Evolutionary conservation across 768 basidiomycete species (phyloP).

Genomic region (Kwoniella mangroviensis): DNA sequence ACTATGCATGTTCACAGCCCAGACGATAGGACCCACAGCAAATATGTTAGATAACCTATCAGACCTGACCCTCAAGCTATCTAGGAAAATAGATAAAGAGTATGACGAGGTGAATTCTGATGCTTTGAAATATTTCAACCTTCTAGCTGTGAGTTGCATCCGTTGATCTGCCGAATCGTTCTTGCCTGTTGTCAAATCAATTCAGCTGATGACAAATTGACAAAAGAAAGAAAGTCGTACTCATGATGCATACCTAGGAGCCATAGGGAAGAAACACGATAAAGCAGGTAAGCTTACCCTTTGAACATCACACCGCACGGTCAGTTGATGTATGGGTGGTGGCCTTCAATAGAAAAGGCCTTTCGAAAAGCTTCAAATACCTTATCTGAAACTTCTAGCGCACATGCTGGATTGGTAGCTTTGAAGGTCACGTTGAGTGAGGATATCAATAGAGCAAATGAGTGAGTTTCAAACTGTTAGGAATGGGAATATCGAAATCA

Average conservation of each 20-base stretch:
- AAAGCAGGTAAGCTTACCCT: conserved; percentile 24
- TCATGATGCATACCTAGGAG: conserved; percentile 23
- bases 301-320: neutral
- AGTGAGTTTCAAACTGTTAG: conserved; percentile 2
- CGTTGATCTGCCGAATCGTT: neutral
- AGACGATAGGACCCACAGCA: conserved; percentile 21
- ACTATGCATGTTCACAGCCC: conserved; percentile 8
- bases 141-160: conserved; percentile 17
- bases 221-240: conserved; percentile 23
- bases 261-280: conserved; percentile 27
- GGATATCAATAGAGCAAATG: conserved; percentile 19
- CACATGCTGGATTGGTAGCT: conserved; percentile 21
- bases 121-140: conserved; percentile 26
- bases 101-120: conserved; percentile 26
- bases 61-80: conserved; percentile 12
- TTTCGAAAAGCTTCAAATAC: conserved; percentile 23
- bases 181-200: too few species aligned
- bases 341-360: conserved; percentile 19
- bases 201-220: too few species aligned
- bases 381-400: conserved; percentile 17
- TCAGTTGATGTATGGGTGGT: neutral
- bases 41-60: conserved; percentile 14
- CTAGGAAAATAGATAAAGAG: conserved; percentile 24
- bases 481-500: neutral
- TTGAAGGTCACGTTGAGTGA: conserved; percentile 20